Evolutionary conservation across 2,329 filamentous ascomycete genomes (phyloP), one percentile per base, ranked within the genome.

Genomic region (Fusarium sp.): DNA sequence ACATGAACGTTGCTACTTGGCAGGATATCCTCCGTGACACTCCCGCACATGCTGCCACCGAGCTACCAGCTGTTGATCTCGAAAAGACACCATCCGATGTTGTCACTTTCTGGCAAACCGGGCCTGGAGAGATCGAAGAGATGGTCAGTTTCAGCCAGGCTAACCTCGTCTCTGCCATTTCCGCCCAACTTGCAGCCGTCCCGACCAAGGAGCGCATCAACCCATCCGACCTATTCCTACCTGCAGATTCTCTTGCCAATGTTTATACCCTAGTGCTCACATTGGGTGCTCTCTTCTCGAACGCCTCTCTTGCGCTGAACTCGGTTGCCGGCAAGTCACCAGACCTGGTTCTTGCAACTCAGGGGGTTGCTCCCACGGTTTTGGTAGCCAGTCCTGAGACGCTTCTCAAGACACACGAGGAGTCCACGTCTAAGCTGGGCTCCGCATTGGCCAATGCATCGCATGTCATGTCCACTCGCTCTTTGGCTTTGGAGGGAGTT

Each of bases 131-230:
- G 7, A 77, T 83, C 38, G 87, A 88, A 65, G 89, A 96, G 60
- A 89, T 97, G 77, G 87, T 96, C 30, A 88, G 92, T 69, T 97
- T 97, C 80, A 91, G 90, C 2, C 91, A 95, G 62, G 82, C 80
- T 59, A 97, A 97, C 75, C 80, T 99, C n/a, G 88, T 93, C n/a
- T 86, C 96, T n/a, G 95, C 88, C 49, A 88, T 95, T 65, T 91
- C 91, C 32, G 91, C 90, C 17, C 88, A 97, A 75, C 86, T 94
- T 39, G 88, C 91, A 42, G 88, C 91, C 7, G 81, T 98, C 34
- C 93, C 94, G 11, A 86, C 88, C 24, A 85, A 84, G 43, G 91
- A 97, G 74, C 90, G 92, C 62, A 82, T 97, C 62, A 87, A 82
- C 20, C 83, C 89, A 2, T 86, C 88, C 3, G 96, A 99, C 73